These are phyloP conservation scores for Hypseocharis bilobata DNA, from an alignment of 441 rosid species.

Conservation along the genomic window DNA sequence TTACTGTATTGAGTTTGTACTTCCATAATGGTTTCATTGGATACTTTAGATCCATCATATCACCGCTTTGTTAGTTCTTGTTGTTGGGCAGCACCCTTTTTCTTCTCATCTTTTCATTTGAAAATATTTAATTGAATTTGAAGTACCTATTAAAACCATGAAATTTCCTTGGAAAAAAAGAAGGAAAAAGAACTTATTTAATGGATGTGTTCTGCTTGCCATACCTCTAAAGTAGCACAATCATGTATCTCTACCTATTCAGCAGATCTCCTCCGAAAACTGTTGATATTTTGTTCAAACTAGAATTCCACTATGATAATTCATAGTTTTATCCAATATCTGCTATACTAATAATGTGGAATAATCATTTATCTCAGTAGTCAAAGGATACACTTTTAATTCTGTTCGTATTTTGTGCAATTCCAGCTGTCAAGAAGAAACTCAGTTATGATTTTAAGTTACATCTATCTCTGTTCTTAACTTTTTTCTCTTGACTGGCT, in stretches of 20 bases:
- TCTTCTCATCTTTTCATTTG: no score
- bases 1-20: not conserved
- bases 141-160: no score
- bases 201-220: no score
- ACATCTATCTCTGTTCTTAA: not conserved
- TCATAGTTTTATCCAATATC: not conserved
- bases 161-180: no score
- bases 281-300: not conserved
- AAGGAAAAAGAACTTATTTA: no score
- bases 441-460: no score
- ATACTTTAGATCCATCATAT: no score
- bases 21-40: not conserved
- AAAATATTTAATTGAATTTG: no score
- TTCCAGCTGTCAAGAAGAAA: not conserved
- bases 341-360: not conserved
- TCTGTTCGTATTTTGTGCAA: not conserved
- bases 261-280: not conserved
- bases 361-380: not conserved
- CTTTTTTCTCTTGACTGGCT: not conserved
- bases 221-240: no score
- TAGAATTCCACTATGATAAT: not conserved
- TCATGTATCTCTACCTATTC: no score
- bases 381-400: not conserved
- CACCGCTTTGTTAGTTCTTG: no score
- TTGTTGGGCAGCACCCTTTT: no score